phyloP scores from a whole-genome alignment of 2,329 filamentous ascomycete species.

The Hypocreales sp. region DNA sequence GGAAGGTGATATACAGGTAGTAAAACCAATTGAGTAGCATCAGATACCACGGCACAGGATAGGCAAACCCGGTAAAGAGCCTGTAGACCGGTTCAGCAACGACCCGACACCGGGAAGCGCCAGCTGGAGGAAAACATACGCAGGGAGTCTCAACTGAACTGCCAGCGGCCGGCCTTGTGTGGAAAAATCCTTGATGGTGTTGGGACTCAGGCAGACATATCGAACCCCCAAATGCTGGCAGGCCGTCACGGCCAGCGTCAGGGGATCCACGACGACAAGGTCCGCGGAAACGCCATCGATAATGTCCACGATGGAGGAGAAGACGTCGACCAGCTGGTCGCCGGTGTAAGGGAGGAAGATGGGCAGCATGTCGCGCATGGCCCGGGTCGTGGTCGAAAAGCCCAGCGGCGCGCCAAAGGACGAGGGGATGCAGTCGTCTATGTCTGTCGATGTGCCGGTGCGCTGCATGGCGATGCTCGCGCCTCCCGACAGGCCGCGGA shows the following conservation, averaged over 20 bases:
- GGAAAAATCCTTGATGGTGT: neutral
- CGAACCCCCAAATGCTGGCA: neutral
- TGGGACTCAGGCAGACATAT: neutral
- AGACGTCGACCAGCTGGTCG: neutral
- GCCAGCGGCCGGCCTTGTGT: neutral
- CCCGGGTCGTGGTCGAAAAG: neutral
- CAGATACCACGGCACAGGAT: neutral
- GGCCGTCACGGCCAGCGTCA: neutral
- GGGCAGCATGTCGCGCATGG: neutral
- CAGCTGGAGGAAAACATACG: neutral
- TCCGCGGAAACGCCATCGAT: neutral
- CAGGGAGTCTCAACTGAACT: neutral
- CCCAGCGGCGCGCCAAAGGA: too few relatives aligned
- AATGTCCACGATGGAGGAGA: neutral
- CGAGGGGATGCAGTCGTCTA: too few relatives aligned
- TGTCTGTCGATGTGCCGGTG: too few relatives aligned
- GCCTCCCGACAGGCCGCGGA: neutral
- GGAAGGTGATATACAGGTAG: neutral
- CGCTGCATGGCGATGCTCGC: neutral
- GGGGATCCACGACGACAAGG: neutral
- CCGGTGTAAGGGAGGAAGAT: neutral
- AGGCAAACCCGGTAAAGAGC: neutral
- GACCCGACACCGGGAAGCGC: too few relatives aligned
- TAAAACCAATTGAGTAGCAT: neutral
- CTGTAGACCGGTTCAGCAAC: neutral